phyloP scores from a whole-genome alignment of 2,329 filamentous ascomycete genomes.

The Pestalotiopsis sp. region DNA sequence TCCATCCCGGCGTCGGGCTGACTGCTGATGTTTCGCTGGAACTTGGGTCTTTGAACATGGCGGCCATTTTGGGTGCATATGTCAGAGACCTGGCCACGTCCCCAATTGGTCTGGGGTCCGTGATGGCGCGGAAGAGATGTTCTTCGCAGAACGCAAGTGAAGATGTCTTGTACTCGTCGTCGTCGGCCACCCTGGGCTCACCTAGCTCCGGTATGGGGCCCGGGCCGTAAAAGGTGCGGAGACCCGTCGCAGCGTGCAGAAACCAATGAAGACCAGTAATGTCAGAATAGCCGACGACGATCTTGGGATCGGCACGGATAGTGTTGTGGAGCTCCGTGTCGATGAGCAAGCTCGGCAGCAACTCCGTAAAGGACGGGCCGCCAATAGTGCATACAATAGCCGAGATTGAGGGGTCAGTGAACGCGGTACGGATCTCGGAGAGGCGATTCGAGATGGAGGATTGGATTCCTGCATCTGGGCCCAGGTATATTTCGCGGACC shows the following conservation, averaged over 20 bases:
- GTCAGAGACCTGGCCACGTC: slow-evolving; percentile 32
- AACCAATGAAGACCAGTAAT: slow-evolving; percentile 46
- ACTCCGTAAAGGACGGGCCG: slow-evolving; percentile 40
- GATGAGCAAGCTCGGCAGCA: slow-evolving; percentile 38
- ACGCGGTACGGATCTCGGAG: slow-evolving; percentile 39
- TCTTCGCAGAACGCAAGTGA: slow-evolving; percentile 32
- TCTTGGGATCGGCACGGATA: slow-evolving; percentile 40
- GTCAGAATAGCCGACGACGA: slow-evolving; percentile 45
- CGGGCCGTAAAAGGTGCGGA: slow-evolving; percentile 48
- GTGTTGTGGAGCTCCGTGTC: slow-evolving; percentile 36
- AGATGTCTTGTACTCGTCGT: slow-evolving; percentile 27
- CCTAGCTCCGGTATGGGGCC: slow-evolving; percentile 41
- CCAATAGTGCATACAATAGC: slow-evolving; percentile 44
- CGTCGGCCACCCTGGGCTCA: slow-evolving; percentile 23
- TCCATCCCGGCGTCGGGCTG: slow-evolving; percentile 32
- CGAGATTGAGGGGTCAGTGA: slow-evolving; percentile 36
- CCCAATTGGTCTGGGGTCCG: slow-evolving; percentile 28
- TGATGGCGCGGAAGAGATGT: slow-evolving; percentile 35
- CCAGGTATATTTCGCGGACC: slow-evolving; percentile 34
- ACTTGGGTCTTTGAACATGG: slow-evolving; percentile 23
- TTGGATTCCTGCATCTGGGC: slow-evolving; percentile 29
- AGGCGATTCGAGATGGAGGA: slow-evolving; percentile 38
- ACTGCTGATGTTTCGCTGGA: slow-evolving; percentile 32
- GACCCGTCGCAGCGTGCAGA: slow-evolving; percentile 36
- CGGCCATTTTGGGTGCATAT: slow-evolving; percentile 30